phyloP scores from a whole-genome alignment of 2,329 filamentous ascomycete species.

The Xylariales sp. region DNA sequence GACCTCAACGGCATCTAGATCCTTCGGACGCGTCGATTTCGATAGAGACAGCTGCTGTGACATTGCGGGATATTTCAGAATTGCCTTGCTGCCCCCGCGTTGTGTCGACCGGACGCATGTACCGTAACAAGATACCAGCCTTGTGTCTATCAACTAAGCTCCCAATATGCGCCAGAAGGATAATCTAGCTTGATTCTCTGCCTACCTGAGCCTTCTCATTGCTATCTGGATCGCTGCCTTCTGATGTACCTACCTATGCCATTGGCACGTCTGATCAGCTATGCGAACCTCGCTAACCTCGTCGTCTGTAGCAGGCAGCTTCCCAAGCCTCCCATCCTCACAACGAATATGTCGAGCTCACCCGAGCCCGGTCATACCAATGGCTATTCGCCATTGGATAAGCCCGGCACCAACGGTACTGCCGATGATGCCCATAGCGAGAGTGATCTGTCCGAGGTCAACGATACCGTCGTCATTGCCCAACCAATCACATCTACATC shows the following conservation, averaged over 20 bases:
- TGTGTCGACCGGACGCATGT: slow-evolving; percentile 16
- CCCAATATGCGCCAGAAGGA: slow-evolving; percentile 28
- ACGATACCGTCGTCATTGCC: slow-evolving; percentile 48
- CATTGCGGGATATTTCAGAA: slow-evolving; percentile 18
- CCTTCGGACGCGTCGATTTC: slow-evolving; percentile 18
- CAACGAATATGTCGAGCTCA: slow-evolving; percentile 56
- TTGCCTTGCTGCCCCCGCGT: slow-evolving; percentile 14
- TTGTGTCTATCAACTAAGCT: slow-evolving; percentile 40
- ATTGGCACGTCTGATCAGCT: slow-evolving; percentile 25
- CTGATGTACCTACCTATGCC: slow-evolving; percentile 22
- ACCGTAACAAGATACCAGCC: slow-evolving; percentile 41
- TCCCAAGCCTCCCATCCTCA: slow-evolving; percentile 50
- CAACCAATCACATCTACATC: slow-evolving; percentile 40
- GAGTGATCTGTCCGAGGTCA: slow-evolving; percentile 71
- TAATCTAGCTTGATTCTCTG: slow-evolving; percentile 30
- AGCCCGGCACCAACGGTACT: slow-evolving; percentile 34
- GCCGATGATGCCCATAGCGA: slow-evolving; percentile 51
- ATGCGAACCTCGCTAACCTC: slow-evolving; percentile 14
- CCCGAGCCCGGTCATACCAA: slow-evolving; percentile 60
- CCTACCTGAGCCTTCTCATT: slow-evolving; percentile 27
- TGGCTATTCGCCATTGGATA: slow-evolving; percentile 53
- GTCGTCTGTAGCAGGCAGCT: slow-evolving; percentile 54
- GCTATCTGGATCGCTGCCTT: slow-evolving; percentile 29
- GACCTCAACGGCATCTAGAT: slow-evolving; percentile 19
- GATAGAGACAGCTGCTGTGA: slow-evolving; percentile 22